Conservation (phyloP, 148 eudicot genomes). For the Amaranthus cruentus region DNA sequence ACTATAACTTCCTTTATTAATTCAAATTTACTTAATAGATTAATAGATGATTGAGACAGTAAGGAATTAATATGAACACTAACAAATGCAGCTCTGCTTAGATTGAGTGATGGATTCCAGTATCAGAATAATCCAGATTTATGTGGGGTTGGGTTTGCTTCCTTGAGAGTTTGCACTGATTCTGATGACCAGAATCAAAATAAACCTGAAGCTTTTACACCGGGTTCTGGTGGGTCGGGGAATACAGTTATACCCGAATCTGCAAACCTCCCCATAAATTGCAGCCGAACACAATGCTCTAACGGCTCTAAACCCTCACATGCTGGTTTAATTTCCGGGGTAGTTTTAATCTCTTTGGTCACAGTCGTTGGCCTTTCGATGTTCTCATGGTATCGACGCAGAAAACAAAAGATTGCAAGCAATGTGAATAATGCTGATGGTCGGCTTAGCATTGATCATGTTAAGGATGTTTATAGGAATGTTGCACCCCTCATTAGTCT, state of each 20-base stretch:
- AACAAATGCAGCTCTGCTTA: conserved; percentile 52
- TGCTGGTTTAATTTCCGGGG: conserved; percentile 42
- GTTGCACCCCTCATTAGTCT: conserved; percentile 73
- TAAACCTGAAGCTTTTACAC: conserved; percentile 60
- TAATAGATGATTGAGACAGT: background rate
- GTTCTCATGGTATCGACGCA: conserved; percentile 60
- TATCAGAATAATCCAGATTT: conserved; percentile 61
- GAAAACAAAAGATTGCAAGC: conserved; percentile 72
- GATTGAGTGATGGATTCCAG: conserved; percentile 57
- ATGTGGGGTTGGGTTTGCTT: conserved; percentile 65
- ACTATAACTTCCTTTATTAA: background rate
- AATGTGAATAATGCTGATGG: conserved; percentile 40
- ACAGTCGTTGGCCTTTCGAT: conserved; percentile 45
- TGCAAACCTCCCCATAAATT: conserved; percentile 44
- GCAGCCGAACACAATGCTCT: conserved; percentile 32
- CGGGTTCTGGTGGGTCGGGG: conserved; percentile 38
- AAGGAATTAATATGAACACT: conserved; percentile 16
- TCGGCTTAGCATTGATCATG: conserved; percentile 69
- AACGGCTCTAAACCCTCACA: conserved; percentile 29
- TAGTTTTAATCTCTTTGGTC: conserved; percentile 32
- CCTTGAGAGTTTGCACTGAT: conserved; percentile 48
- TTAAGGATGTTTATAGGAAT: conserved; percentile 52
- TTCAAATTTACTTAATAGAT: background rate
- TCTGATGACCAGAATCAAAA: conserved; percentile 29
- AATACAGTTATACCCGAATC: conserved; percentile 64